phyloP scores from a whole-genome alignment of 2,329 filamentous ascomycete genomes.

The Ophiostoma sp. region DNA sequence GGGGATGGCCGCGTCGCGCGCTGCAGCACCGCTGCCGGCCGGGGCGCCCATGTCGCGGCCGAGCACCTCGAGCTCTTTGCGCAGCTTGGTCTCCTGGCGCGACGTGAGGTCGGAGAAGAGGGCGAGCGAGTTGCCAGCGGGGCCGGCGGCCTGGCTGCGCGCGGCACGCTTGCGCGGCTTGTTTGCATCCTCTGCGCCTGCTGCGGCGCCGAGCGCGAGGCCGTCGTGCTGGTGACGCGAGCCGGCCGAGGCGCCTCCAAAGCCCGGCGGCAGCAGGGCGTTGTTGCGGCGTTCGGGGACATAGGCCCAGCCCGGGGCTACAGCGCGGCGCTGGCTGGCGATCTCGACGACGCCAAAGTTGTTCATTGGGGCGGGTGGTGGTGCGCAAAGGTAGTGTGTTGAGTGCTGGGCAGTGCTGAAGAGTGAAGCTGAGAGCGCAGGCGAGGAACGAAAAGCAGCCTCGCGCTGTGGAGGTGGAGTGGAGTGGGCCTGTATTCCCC shows the following conservation, averaged over 20 bases:
- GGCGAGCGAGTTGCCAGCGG: conserved; percentile 16
- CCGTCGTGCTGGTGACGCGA: conserved; percentile 42
- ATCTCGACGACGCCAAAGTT: conserved; percentile 79
- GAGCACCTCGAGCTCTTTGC: conserved; percentile 75
- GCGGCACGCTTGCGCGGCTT: conserved; percentile 62
- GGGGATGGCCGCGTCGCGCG: conserved; percentile 62
- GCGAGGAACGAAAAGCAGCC: background rate
- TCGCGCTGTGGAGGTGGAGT: background rate
- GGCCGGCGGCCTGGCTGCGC: conserved; percentile 45
- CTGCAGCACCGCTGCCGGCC: conserved; percentile 8
- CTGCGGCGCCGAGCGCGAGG: conserved; percentile 44
- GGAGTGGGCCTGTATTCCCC: background rate
- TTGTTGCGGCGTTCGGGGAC: conserved; percentile 59
- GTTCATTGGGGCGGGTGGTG: conserved; percentile 43
- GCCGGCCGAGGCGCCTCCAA: conserved; percentile 39
- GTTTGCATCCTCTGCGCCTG: conserved; percentile 42
- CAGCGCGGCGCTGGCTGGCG: conserved; percentile 61
- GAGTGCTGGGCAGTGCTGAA: background rate
- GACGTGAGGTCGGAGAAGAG: conserved; percentile 58
- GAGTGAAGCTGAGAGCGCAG: background rate
- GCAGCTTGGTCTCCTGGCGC: conserved; percentile 75
- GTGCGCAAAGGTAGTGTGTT: background rate
- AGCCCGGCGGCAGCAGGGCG: conserved; percentile 41
- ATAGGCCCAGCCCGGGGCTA: conserved; percentile 86
- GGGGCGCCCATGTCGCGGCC: conserved; percentile 65